Evolutionary conservation across 2,329 filamentous ascomycete species (phyloP).

Genomic region (Fusarium haematococcum): DNA sequence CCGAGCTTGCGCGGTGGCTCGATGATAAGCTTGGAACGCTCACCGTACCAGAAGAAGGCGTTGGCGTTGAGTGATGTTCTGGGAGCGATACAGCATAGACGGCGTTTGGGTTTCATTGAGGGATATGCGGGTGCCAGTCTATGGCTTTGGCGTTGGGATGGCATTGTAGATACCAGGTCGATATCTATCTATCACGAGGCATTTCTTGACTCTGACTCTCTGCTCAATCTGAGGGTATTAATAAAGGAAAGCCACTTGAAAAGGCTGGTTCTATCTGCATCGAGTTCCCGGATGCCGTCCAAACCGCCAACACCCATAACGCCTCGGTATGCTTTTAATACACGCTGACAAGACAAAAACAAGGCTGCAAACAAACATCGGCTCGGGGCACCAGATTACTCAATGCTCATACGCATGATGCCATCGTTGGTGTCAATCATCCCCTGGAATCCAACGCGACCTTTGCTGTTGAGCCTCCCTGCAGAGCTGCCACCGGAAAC

Average conservation of each 20-base stretch:
- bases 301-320: conserved; percentile 33
- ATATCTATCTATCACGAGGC: conserved; percentile 29
- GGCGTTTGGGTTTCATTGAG: conserved; percentile 38
- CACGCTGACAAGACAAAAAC: conserved; percentile 4
- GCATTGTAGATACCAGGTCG: conserved; percentile 39
- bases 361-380: background rate
- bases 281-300: conserved; percentile 1
- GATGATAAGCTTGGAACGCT: conserved; percentile 69
- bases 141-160: conserved; percentile 39
- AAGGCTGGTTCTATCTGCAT: conserved; percentile 21
- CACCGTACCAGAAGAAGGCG: conserved; percentile 64
- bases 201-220: conserved; percentile 20
- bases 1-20: conserved; percentile 69
- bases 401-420: conserved; percentile 97
- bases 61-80: conserved; percentile 50
- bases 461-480: conserved; percentile 66
- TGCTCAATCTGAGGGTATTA: conserved; percentile 26
- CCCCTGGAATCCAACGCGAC: conserved; percentile 83
- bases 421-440: conserved; percentile 97
- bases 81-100: conserved; percentile 30
- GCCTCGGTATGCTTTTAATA: conserved; percentile 34
- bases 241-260: conserved; percentile 28
- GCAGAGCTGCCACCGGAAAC: conserved; percentile 45
- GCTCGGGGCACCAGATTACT: conserved; percentile 60
- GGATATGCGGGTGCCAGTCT: conserved; percentile 20